Conservation (phyloP, 1,139 yeast species). For the Nadsonia commutata region DNA sequence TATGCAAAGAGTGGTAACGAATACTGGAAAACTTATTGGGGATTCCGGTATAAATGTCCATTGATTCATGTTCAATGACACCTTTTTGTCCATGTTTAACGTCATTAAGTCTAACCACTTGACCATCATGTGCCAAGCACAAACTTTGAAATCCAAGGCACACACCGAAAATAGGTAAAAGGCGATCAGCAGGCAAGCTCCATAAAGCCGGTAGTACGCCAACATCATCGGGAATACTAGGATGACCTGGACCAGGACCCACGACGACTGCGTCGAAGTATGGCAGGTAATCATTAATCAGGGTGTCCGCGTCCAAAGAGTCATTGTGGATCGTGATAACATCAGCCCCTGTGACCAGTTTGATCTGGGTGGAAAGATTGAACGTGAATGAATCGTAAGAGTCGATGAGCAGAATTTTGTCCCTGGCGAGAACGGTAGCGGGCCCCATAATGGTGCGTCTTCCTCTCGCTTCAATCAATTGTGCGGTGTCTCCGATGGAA, state of each 20-base stretch:
- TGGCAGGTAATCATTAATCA: constrained; percentile 25
- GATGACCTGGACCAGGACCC: constrained; percentile 98
- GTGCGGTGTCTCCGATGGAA: no score
- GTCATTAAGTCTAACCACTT: constrained; percentile 35
- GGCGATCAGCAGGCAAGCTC: constrained; percentile 15
- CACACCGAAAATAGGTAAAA: constrained; percentile 71
- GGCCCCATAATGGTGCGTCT: no score
- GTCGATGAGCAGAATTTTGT: constrained; percentile 6
- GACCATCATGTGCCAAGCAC: constrained; percentile 50
- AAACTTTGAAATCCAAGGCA: constrained; percentile 88
- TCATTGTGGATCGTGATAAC: constrained; percentile 71
- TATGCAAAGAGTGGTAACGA: constrained; percentile 78
- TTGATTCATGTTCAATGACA: constrained; percentile 25
- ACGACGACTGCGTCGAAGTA: constrained; percentile 66
- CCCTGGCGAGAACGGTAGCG: neutral
- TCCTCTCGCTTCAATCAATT: no score
- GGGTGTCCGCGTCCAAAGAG: constrained; percentile 32
- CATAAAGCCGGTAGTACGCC: constrained; percentile 58
- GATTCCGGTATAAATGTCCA: constrained; percentile 28
- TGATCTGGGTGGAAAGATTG: constrained; percentile 58
- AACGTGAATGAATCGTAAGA: constrained; percentile 13
- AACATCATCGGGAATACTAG: constrained; percentile 45
- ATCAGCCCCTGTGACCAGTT: constrained; percentile 34
- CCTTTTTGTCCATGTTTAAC: constrained; percentile 85
- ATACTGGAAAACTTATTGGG: constrained; percentile 46